Evolutionary conservation across 2,329 filamentous ascomycete genomes (phyloP).

Genomic region (Neurospora sp.): DNA sequence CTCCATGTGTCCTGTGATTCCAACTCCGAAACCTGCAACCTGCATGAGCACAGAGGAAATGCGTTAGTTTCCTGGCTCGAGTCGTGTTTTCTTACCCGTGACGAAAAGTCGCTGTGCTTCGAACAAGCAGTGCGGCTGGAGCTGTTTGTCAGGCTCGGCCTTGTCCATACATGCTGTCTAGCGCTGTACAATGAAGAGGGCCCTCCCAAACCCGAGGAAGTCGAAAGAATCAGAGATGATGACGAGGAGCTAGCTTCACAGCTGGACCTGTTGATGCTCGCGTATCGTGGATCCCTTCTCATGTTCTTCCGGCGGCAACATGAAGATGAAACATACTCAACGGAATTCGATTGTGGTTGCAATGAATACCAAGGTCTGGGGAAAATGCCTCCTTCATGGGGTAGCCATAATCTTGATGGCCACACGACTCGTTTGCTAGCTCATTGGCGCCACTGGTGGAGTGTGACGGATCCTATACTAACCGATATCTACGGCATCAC

Average conservation of each 20-base stretch:
- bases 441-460: background rate
- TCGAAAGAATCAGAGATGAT: background rate
- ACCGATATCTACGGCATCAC: background rate
- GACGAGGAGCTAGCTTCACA: background rate
- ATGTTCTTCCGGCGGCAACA: background rate
- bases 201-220: background rate
- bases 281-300: background rate
- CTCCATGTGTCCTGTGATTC: background rate
- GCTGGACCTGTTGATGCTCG: background rate
- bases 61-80: background rate
- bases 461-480: background rate
- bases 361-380: background rate
- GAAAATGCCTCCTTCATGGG: background rate
- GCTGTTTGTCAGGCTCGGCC: background rate
- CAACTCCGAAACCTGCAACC: background rate
- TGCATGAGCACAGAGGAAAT: background rate
- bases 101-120: background rate
- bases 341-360: background rate
- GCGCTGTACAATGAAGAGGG: fast-evolving
- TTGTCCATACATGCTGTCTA: background rate
- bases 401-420: background rate
- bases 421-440: background rate
- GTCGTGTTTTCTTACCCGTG: background rate
- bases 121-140: background rate
- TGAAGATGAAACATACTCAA: background rate